Conservation (phyloP, 75 land plant genomes). For the Selaginella moellendorffii region DNA sequence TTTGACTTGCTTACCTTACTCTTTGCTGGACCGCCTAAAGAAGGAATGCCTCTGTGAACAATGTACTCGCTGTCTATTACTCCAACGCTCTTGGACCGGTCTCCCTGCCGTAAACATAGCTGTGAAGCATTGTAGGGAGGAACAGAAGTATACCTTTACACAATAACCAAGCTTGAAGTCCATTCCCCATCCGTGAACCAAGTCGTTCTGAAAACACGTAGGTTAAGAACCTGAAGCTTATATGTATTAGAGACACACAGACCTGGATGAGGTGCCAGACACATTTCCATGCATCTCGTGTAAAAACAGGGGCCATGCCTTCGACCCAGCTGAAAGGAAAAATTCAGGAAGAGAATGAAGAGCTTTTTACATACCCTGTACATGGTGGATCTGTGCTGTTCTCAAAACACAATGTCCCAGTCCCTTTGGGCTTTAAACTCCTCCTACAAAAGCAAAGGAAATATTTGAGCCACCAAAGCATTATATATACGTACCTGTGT, state of each 20-base stretch:
- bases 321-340: constrained; percentile 57
- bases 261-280: constrained; percentile 81
- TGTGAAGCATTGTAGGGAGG: neutral
- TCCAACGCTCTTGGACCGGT: constrained; percentile 57
- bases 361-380: constrained; percentile 38
- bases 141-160: constrained; percentile 44
- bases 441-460: constrained; percentile 19
- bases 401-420: constrained; percentile 26
- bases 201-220: constrained; percentile 51
- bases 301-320: constrained; percentile 90
- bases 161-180: constrained; percentile 84
- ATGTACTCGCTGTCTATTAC: constrained; percentile 64
- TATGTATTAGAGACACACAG: neutral
- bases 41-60: constrained; percentile 48
- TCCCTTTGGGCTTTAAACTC: constrained; percentile 21
- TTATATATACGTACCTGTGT: constrained; percentile 70
- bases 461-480: too few relatives aligned
- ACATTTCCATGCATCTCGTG: constrained; percentile 67
- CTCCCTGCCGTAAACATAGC: constrained; percentile 35
- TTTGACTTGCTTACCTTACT: neutral
- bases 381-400: constrained; percentile 49
- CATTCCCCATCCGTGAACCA: constrained; percentile 80
- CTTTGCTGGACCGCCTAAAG: constrained; percentile 39
- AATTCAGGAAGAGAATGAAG: neutral
- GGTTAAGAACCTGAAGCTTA: neutral